Base-by-base conservation (phyloP, 2,329 filamentous ascomycete genomes). In the Sphaerulina musiva region DNA sequence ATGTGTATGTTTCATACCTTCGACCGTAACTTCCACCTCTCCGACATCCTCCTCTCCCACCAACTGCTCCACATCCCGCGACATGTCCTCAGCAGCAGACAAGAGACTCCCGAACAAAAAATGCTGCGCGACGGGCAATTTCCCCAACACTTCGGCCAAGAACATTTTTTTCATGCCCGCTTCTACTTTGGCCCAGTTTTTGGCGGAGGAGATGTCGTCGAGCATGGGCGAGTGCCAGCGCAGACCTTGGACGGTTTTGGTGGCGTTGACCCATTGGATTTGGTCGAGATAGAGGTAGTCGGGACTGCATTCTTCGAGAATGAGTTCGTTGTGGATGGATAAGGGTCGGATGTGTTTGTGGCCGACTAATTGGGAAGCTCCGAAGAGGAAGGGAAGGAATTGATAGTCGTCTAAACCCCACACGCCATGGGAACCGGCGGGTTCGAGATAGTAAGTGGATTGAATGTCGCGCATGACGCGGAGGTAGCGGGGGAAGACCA, bases 171-270 rank as follows among this genome's bases (percentile, higher is more conserved):
- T 81, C 95, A 98, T 97, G 6, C 93, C 93, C 26, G 80, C 86
- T 70, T 97, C 91, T 47, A 98, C 87, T 76, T 98, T 98, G 60
- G 73, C 75, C 93, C 93, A 98, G 39, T 79, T 87, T 69, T 89
- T 91, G 12, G 92, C 87, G 1, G 89, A 85, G 3, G 87, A 93
- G 60, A 98, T 98, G 69, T 98, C 93, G 68, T 98, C 93, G 14
- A 98, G 81, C 95, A 98, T 97, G 3, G 95, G 93, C 60, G 86
- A 91, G 67, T 98, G 95, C 93, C 93, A 98, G 43, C 93, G 81
- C 57, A 98, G 75, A 1, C 91, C 92, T 66, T 95, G 89, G 54
- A 96, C 91, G 1, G 89, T 95, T 77, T 98, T 98, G 55, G 95
- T 95, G 62, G 84, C 88, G 73, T 97, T 96, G 54, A 98, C 92